Conservation (phyloP, 805 yeast genomes). For the Candida adriatica region DNA sequence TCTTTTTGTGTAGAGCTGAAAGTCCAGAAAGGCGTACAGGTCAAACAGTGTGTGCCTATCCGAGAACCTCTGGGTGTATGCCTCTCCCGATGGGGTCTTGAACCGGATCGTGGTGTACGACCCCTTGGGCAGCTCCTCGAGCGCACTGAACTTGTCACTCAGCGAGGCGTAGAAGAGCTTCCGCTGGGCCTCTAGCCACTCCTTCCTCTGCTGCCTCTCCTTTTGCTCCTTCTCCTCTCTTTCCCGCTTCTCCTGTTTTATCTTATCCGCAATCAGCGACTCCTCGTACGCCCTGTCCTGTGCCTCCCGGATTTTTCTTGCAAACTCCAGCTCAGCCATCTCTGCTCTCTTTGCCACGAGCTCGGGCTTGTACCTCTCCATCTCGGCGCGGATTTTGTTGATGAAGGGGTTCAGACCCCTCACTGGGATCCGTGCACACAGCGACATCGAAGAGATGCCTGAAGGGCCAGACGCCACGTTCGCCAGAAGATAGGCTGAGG, state of each 20-base stretch:
- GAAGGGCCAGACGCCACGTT: slow-evolving; percentile 45
- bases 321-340: slow-evolving; percentile 47
- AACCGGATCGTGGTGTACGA: slow-evolving; percentile 41
- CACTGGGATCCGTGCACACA: slow-evolving; percentile 25
- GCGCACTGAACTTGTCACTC: slow-evolving; percentile 6
- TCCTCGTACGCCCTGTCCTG: slow-evolving; percentile 65
- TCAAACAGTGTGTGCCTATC: slow-evolving; percentile 35
- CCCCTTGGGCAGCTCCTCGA: slow-evolving; percentile 21
- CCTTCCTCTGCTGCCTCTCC: slow-evolving; percentile 4
- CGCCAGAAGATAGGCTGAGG: slow-evolving; percentile 46
- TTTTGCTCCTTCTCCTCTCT: slow-evolving; percentile 22
- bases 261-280: slow-evolving; percentile 50
- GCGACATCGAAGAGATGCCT: slow-evolving; percentile 28
- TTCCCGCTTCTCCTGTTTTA: slow-evolving; percentile 41
- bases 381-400: slow-evolving; percentile 32
- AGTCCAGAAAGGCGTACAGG: slow-evolving; percentile 43
- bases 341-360: slow-evolving; percentile 53
- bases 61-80: slow-evolving; percentile 38
- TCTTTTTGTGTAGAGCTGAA: slow-evolving; percentile 26
- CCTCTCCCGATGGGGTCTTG: slow-evolving; percentile 46
- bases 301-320: slow-evolving; percentile 51
- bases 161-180: slow-evolving; percentile 10
- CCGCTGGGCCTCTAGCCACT: slow-evolving; percentile 7
- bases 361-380: slow-evolving; percentile 57
- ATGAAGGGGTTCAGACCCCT: slow-evolving; percentile 27